Base-by-base conservation (phyloP, 2,329 filamentous ascomycete species). In the Ustulina deusta region DNA sequence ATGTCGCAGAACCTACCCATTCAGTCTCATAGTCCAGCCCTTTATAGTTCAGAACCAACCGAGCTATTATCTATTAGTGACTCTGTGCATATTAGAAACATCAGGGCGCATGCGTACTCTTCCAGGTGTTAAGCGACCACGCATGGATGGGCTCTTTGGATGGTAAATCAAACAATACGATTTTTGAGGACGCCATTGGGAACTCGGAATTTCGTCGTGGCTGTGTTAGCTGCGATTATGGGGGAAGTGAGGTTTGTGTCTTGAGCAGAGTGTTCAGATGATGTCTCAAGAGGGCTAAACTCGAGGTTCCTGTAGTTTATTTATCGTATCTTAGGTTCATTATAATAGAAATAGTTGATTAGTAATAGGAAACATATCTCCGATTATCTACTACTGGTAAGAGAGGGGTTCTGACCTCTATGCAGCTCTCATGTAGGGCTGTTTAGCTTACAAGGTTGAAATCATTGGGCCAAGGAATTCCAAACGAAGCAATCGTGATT, bases 61-160 rank as follows among this genome's bases (percentile, higher is more conserved):
- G 89, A 51, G 87, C 90, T 92, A 60, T 29, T n/a, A 25, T 44
- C 9, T 10, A 63, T 65, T 38, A 52, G 60, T 72, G 69, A 48
- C 40, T 36, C n/a, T 36, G 9, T 36, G 40, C 32, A 48, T 10
- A 6, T 46, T 36, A 13, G 10, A 40, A 55, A 29, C 6, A 38
- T 22, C 2, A 34, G 32, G 32, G n/a, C 10, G 29, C 7, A 46
- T 29, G 11, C 64, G 13, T 79, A 90, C 89, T 88, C 79, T 91
- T 93, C 90, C 90, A 93, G 0, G 90, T 86, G 75, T 93, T 93
- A 52, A 87, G 79, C 1, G 89, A 90, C 91, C 91, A 93, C 58
- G 81, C 75, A 7, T 79, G 79, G 44, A 80, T 77, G 17, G 80
- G 81, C 22, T 80, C 78, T 74, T 82, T 85, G 78, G 83, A 88